phyloP scores from a whole-genome alignment of 192 early-diverging fungal genomes.

The Backusella circina region DNA sequence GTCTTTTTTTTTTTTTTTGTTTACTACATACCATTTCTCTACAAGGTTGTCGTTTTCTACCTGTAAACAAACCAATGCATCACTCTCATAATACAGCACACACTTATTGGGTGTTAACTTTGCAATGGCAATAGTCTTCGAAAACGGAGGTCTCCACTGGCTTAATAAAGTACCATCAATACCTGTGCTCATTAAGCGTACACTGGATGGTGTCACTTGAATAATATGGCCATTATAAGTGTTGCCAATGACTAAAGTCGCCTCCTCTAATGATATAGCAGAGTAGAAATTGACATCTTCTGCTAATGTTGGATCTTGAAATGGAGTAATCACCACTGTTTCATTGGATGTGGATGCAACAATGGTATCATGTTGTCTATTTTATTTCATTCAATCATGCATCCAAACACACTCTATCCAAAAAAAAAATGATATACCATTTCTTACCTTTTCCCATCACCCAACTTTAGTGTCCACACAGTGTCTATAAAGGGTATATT shows the following conservation, averaged over 20 bases:
- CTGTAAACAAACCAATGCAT: slow-evolving; percentile 30
- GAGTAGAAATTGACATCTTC: slow-evolving; percentile 44
- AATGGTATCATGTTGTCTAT: slow-evolving; percentile 44
- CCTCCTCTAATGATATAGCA: slow-evolving; percentile 23
- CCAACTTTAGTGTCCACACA: slow-evolving; percentile 64
- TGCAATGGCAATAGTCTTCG: slow-evolving; percentile 52
- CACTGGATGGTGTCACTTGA: slow-evolving; percentile 55
- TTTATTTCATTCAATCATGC: not conserved
- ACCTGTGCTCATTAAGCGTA: slow-evolving; percentile 43
- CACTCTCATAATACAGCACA: slow-evolving; percentile 52
- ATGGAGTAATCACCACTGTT: slow-evolving; percentile 43
- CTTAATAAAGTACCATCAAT: slow-evolving; percentile 29
- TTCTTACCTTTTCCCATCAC: slow-evolving; percentile 39
- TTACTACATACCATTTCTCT: slow-evolving; percentile 29
- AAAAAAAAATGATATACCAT: not conserved
- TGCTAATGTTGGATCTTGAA: slow-evolving; percentile 9
- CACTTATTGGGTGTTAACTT: slow-evolving; percentile 51
- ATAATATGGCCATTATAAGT: slow-evolving; percentile 40
- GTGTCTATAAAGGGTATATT: slow-evolving; percentile 64
- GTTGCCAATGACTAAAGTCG: slow-evolving; percentile 44
- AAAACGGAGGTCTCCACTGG: slow-evolving; percentile 48
- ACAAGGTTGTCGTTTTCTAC: slow-evolving; percentile 23
- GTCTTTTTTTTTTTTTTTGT: no score
- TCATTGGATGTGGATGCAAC: slow-evolving; percentile 63
- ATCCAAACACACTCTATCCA: not conserved